phyloP scores from a whole-genome alignment of 2,329 filamentous ascomycete genomes.

The Alternaria incomplexa region DNA sequence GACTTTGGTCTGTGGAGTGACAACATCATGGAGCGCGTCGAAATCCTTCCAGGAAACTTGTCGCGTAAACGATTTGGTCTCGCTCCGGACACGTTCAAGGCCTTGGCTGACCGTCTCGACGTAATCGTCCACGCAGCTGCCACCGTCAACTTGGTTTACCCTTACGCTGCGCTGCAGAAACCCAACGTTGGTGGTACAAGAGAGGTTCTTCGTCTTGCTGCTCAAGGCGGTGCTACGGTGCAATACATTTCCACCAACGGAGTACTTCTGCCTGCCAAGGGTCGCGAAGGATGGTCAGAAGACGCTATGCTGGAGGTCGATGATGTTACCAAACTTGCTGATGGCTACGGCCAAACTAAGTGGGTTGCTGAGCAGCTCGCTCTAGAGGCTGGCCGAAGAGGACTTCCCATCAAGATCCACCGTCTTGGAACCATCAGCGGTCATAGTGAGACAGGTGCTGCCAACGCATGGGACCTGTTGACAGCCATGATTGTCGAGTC shows the following conservation, averaged over 20 bases:
- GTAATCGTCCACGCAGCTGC: slow-evolving; percentile 80
- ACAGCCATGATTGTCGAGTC: slow-evolving; percentile 80
- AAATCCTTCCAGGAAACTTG: slow-evolving; percentile 76
- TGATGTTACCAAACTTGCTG: slow-evolving; percentile 70
- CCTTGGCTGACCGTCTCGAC: slow-evolving; percentile 68
- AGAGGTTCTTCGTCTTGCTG: slow-evolving; percentile 75
- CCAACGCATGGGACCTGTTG: slow-evolving; percentile 79
- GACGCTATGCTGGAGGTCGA: slow-evolving; percentile 70
- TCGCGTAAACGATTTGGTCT: slow-evolving; percentile 73
- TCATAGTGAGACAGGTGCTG: slow-evolving; percentile 74
- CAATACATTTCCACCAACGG: slow-evolving; percentile 84
- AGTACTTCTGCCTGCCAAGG: slow-evolving; percentile 70
- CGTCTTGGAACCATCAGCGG: slow-evolving; percentile 80
- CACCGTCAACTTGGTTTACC: slow-evolving; percentile 76
- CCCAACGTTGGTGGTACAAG: slow-evolving; percentile 81
- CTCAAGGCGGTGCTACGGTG: slow-evolving; percentile 70
- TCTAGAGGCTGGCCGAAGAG: slow-evolving; percentile 70
- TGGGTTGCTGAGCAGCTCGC: slow-evolving; percentile 82
- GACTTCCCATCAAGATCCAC: slow-evolving; percentile 73
- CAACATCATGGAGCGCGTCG: slow-evolving; percentile 76
- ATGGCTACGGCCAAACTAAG: slow-evolving; percentile 81
- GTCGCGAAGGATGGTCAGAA: slow-evolving; percentile 72
- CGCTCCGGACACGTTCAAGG: slow-evolving; percentile 67
- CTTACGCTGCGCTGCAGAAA: slow-evolving; percentile 75
- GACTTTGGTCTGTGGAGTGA: slow-evolving; percentile 80